Base-by-base conservation (phyloP, 768 basidiomycete genomes). In the Hemileccinum impolitum region DNA sequence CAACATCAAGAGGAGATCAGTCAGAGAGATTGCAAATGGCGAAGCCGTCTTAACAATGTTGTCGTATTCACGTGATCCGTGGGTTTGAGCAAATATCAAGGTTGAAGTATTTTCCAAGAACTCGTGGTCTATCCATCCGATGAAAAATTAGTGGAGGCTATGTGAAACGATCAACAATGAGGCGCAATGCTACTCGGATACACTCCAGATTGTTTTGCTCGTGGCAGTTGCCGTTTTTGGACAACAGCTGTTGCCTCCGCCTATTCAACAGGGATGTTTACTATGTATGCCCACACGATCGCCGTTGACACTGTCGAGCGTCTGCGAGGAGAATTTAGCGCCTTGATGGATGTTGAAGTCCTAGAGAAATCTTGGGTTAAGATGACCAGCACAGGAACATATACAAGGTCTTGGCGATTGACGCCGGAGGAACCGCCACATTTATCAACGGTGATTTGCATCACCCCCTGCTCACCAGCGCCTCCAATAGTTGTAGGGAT, bases 361-460 rank as follows among this genome's bases (percentile, higher is more conserved):
- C 85, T 86, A 43, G 12, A 13, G 17, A 41, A 21, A 32, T 3
- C 23, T 3, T 28, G 12, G 30, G 45, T 28, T 19, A 12, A 40
- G 26, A 12, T 39, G 15, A 35, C 32, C 26, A 23, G 28, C 11
- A 25, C 15, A 23, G 21, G 39, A 50, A 31, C 35, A 58, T 68
- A 21, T 51, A 73, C 72, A 17, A 63, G 57, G 47, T 76, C 71
- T 55, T 67, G 61, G 68, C 74, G 77, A 54, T 75, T 66, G 19
- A 68, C 70, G 18, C 62, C 56, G 3, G 75, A 73, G 1, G 82
- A 82, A 48, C 70, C 78, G 39, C 61, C 75, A 58, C 90, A 94
- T 67, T 92, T 94, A 54, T 89, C 87, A 35, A 66, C 60, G 15
- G 87, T 87, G 54, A 94, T 74, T 65, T 94, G 90, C 90, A 93